Percentiles rank a stretch among this genome's conserved stretches.
These are phyloP conservation scores for Strobilomyces confusus DNA, from an alignment of 768 basidiomycete genomes.

Conservation along the genomic window DNA sequence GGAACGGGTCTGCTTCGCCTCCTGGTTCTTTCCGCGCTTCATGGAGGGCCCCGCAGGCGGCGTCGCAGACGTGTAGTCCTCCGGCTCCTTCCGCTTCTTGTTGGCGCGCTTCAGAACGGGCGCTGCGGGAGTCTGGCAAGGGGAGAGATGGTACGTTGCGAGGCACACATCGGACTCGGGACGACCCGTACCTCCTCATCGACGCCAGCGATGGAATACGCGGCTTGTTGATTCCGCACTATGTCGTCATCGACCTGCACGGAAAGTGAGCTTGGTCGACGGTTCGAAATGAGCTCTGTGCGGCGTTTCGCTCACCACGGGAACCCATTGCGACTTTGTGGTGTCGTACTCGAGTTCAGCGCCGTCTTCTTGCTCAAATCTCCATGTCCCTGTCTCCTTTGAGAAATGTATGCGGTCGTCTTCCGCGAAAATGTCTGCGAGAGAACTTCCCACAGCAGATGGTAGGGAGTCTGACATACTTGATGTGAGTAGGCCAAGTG, in stretches of 20 bases:
- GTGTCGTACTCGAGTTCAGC: conserved; percentile 88
- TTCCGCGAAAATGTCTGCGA: conserved; percentile 60
- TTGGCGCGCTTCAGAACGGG: conserved; percentile 76
- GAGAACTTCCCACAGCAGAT: conserved; percentile 50
- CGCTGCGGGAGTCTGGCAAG: conserved; percentile 73
- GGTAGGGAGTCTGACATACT: conserved; percentile 34
- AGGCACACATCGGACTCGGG: conserved; percentile 17
- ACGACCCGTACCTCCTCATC: conserved; percentile 80
- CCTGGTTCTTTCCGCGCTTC: conserved; percentile 66
- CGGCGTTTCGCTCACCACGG: conserved; percentile 55
- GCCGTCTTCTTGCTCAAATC: conserved; percentile 86
- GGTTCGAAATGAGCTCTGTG: neutral
- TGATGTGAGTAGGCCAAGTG: conserved; percentile 1
- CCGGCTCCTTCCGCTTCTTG: conserved; percentile 75
- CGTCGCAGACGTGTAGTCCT: conserved; percentile 64
- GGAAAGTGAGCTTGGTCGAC: conserved; percentile 1
- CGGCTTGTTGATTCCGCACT: conserved; percentile 87
- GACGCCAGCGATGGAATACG: conserved; percentile 88
- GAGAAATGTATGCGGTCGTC: conserved; percentile 85
- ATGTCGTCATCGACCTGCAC: conserved; percentile 82
- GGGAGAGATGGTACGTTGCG: conserved; percentile 19
- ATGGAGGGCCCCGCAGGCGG: conserved; percentile 48
- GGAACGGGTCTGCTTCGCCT: conserved; percentile 53
- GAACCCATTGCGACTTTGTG: conserved; percentile 73
- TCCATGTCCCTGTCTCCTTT: conserved; percentile 73